These are phyloP conservation scores for Podila horticola DNA, from an alignment of 192 early-diverging fungal species.

Conservation along the genomic window DNA sequence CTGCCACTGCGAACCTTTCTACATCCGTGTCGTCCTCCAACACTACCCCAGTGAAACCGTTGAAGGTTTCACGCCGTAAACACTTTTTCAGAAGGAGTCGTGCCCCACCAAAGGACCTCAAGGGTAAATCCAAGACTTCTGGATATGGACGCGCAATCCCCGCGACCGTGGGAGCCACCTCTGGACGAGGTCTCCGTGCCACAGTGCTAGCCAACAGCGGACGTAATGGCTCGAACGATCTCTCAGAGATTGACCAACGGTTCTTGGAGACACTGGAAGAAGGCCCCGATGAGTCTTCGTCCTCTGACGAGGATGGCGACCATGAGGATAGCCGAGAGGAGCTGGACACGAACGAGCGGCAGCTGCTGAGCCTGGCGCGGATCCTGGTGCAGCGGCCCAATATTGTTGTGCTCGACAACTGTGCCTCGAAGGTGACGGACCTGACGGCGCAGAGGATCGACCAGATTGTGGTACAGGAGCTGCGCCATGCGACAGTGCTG, in stretches of 20 bases:
- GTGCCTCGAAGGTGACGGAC: constrained; percentile 68
- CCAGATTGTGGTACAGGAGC: constrained; percentile 62
- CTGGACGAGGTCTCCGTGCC: constrained; percentile 15
- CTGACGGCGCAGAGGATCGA: constrained; percentile 75
- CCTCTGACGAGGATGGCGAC: constrained; percentile 5
- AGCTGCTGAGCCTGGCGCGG: constrained; percentile 71
- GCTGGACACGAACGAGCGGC: constrained; percentile 66
- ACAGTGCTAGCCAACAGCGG: neutral
- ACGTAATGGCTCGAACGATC: neutral
- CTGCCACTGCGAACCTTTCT: constrained; percentile 28
- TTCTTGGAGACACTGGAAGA: neutral
- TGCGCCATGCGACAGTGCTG: constrained; percentile 65
- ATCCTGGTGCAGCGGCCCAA: constrained; percentile 75
- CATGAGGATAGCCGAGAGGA: constrained; percentile 30
- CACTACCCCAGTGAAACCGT: neutral
- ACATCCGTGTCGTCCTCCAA: neutral
- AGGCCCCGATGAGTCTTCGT: neutral
- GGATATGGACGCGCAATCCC: constrained; percentile 16
- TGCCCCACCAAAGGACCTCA: constrained; percentile 5
- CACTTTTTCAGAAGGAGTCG: constrained; percentile 24
- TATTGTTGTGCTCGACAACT: constrained; percentile 86
- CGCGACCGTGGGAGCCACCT: constrained; percentile 20
- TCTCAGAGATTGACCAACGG: neutral
- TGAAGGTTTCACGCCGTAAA: constrained; percentile 17
- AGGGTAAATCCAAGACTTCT: constrained; percentile 14